Evolutionary conservation across 129 eudicot species (phyloP).

Genomic region (Arctium minus): DNA sequence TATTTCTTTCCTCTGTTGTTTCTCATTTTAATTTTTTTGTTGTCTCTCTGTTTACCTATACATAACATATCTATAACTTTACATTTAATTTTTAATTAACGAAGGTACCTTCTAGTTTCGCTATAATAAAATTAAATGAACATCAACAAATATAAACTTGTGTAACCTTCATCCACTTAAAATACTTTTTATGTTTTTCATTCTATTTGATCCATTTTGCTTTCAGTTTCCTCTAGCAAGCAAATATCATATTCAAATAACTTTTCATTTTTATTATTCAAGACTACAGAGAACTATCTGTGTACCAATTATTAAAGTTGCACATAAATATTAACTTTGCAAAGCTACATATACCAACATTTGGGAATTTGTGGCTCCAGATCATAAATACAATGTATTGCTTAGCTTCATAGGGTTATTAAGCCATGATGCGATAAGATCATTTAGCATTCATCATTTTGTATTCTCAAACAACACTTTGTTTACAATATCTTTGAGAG

Average conservation of each 20-base stretch:
- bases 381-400: neutral
- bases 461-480: neutral
- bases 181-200: too few species aligned
- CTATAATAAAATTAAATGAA: neutral
- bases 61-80: neutral
- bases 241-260: neutral
- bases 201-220: neutral
- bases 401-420: too few species aligned
- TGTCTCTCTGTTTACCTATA: neutral
- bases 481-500: too few species aligned
- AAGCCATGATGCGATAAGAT: neutral
- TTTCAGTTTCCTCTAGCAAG: conserved; percentile 9
- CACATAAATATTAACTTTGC: neutral
- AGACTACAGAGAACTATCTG: neutral
- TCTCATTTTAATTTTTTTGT: neutral
- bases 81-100: neutral
- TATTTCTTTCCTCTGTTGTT: neutral
- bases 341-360: neutral
- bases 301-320: neutral
- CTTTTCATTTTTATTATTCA: neutral
- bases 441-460: too few species aligned
- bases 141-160: neutral
- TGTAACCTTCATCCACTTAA: neutral
- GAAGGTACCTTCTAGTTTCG: neutral
- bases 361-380: neutral